Evolutionary conservation across 495 filamentous ascomycete genomes (phyloP), one percentile per base, ranked within the genome.

Genomic region (Melanomma pulvis-pyrius): DNA sequence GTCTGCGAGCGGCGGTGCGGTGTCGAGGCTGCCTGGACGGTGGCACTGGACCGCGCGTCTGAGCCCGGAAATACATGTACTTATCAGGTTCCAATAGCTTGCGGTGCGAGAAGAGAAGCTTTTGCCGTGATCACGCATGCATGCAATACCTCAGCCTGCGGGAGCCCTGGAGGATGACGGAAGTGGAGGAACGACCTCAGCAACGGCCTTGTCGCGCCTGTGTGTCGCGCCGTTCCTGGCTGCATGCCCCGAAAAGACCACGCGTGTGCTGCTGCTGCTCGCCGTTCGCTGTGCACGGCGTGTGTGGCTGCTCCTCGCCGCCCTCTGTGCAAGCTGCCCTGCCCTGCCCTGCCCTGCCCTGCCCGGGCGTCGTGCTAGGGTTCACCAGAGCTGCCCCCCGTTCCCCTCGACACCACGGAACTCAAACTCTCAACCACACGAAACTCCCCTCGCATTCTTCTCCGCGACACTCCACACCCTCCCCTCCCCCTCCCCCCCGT

Each of bases 91-190:
- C 39, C 39, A 44, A 44, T 44, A 12, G 39, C n/a, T 2, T 15
- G n/a, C 2, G 32, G 39, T 12, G 39, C 13, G 3, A 34, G 51
- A 54, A 54, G 13, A 19, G 57, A 39, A 34, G 21, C 21, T 12
- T n/a, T 4, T 3, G 55, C 21, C 55, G 36, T 39, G 9, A 19
- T 19, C 24, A 54, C 41, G 59, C 59, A 49, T 22, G 39, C 57
- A 60, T 28, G 28, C 59, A 61, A 51, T 61, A 28, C 22, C 52
- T 51, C 59, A 52, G 59, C 59, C 59, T 61, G 46, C 46, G 44
- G 30, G 59, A 60, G 25, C 36, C 47, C 57, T 39, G 44, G 17
- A 21, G 44, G 26, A 47, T 52, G 51, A 54, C 51, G 51, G 24
- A 54, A 54, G 29, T 29, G 24, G 51, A 29, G 25, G 51, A 29